A percentile compares a stretch with the other conserved stretches of the same genome.
phyloP scores from a whole-genome alignment of 2,329 filamentous ascomycete genomes.

The Ophiocordyceps camponoti-rufipedis region DNA sequence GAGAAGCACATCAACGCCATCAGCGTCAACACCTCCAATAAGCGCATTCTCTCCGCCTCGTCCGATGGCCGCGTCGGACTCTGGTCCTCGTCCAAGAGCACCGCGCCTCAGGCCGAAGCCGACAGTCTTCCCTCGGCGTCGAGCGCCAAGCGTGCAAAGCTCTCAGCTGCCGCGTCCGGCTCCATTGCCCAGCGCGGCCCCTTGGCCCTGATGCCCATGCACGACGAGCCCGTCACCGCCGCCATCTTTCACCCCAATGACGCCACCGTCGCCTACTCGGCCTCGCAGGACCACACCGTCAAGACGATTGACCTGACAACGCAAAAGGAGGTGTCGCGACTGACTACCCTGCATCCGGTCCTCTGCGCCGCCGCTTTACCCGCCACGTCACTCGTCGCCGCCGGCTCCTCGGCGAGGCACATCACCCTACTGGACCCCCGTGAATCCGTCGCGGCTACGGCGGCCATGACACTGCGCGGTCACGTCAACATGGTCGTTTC shows the following conservation, averaged over 20 bases:
- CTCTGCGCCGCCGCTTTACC: slow-evolving; percentile 61
- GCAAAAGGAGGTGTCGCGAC: slow-evolving; percentile 55
- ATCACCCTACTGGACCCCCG: slow-evolving; percentile 89
- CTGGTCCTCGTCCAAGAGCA: slow-evolving; percentile 67
- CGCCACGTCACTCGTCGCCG: slow-evolving; percentile 41
- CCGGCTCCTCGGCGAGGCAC: slow-evolving; percentile 70
- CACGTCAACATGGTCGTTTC: slow-evolving; percentile 57
- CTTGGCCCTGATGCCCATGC: slow-evolving; percentile 51
- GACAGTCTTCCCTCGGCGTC: slow-evolving; percentile 49
- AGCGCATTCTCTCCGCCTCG: slow-evolving; percentile 70
- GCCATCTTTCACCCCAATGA: slow-evolving; percentile 75
- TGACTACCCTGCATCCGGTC: slow-evolving; percentile 69
- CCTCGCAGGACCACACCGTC: slow-evolving; percentile 79
- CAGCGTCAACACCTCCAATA: slow-evolving; percentile 53
- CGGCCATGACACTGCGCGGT: slow-evolving; percentile 79
- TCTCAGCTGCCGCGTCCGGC: slow-evolving; percentile 17
- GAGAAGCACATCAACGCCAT: slow-evolving; percentile 55
- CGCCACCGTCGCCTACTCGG: slow-evolving; percentile 75
- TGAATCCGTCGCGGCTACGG: slow-evolving; percentile 53
- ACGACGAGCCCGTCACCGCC: slow-evolving; percentile 58
- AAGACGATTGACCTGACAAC: slow-evolving; percentile 86
- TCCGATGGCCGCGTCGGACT: slow-evolving; percentile 71
- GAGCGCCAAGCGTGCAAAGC: slow-evolving; percentile 60
- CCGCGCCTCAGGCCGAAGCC: slow-evolving; percentile 55
- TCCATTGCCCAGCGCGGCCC: slow-evolving; percentile 57